Evolutionary conservation across 2,329 filamentous ascomycete species (phyloP), one percentile per base, ranked within the genome.

Genomic region (Didymella arachidicola): DNA sequence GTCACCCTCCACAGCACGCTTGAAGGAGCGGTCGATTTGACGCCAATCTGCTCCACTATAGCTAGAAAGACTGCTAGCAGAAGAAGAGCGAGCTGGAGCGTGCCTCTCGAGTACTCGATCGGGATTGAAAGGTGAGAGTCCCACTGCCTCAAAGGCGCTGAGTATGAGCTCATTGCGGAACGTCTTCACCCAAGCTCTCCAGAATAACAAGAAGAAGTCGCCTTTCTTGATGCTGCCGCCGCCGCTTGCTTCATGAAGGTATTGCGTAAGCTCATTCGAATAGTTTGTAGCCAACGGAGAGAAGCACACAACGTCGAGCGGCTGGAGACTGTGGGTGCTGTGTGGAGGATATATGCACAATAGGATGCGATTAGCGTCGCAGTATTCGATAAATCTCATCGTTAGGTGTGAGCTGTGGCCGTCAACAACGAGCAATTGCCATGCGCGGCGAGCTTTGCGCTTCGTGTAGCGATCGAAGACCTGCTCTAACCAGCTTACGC

Each of bases 101-200:
- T 22, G 19, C 19, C 19, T 22, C 10, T 5, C 29, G n/a, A 45
- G 43, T 45, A 45, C 26, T 45, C 19, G 8, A 10, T 45, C 32
- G n/a, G 27, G 43, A 27, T 45, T 45, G 27, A 45, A n/a, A 7
- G 27, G 43, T n/a, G 2, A 45, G 19, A 45, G 12, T 19, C 43
- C 26, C 3, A 10, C 22, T 3, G 19, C 22, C 43, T 45, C n/a
- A n/a, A 45, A 45, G 27, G 43, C 43, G 43, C 43, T 45, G 18
- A 45, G 43, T 45, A 45, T 45, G 29, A 45, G 43, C 43, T 45
- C 43, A 32, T 45, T 32, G n/a, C n/a, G 19, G 18, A 45, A 45
- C 27, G 27, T 45, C 22, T 32, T 7, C 43, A 22, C 8, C 43
- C 27, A 45, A 4, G 43, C 19, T 45, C 27, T 6, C 44, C 30